Evolutionary conservation across 768 basidiomycete genomes (phyloP).

Genomic region (Tulasnella sp.): DNA sequence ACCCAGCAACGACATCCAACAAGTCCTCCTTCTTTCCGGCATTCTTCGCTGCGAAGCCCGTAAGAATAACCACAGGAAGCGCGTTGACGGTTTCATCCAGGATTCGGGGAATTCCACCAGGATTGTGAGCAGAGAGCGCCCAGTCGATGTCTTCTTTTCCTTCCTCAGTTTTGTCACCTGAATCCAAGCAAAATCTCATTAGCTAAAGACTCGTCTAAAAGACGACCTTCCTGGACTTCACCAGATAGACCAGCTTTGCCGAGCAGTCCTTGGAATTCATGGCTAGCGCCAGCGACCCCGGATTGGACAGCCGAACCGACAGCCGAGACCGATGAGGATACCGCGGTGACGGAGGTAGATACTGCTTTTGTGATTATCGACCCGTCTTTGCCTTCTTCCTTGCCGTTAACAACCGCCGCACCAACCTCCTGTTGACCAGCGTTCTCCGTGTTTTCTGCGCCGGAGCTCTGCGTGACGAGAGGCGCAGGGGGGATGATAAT

Average conservation of each 20-base stretch:
- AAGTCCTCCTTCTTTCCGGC: constrained; percentile 62
- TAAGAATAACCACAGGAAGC: constrained; percentile 82
- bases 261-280: constrained; percentile 13
- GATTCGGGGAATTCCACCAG: constrained; percentile 29
- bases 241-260: constrained; percentile 3
- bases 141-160: constrained; percentile 5
- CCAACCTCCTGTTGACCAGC: background rate
- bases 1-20: constrained; percentile 69
- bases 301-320: constrained; percentile 13
- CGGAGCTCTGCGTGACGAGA: background rate
- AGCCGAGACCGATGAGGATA: constrained; percentile 18
- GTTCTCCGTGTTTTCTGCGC: background rate
- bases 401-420: background rate
- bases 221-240: background rate
- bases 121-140: background rate
- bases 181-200: background rate
- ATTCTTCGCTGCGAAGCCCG: constrained; percentile 63
- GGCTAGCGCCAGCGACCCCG: background rate
- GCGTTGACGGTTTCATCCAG: constrained; percentile 48
- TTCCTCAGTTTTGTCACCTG: background rate
- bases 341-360: background rate
- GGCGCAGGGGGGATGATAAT: background rate
- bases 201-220: background rate
- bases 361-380: background rate
- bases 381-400: constrained; percentile 11